These are phyloP conservation scores for Cryptococcus hybrid DNA, from an alignment of 1,284 basidiomycete species.

Conservation along the genomic window DNA sequence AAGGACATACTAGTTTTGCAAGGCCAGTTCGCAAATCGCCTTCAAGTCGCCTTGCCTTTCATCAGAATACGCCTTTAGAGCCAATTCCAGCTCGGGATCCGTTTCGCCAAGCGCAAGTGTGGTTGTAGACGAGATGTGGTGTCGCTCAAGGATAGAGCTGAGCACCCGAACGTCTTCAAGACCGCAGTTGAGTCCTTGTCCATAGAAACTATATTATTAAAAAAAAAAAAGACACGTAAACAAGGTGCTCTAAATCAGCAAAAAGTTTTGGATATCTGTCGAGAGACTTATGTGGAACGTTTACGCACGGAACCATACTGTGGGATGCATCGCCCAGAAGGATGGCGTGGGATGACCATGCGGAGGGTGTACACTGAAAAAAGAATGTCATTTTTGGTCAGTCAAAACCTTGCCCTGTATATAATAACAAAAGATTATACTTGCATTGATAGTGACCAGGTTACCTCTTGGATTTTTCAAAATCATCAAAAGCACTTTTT, in stretches of 20 bases:
- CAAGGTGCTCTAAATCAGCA: background rate
- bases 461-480: slow-evolving; percentile 81
- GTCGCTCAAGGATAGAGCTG: slow-evolving; percentile 67
- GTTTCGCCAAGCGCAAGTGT: slow-evolving; percentile 34
- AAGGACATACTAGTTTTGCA: slow-evolving; percentile 95
- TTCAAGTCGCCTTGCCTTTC: slow-evolving; percentile 81
- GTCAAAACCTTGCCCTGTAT: slow-evolving; percentile 1
- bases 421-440: slow-evolving; percentile 11
- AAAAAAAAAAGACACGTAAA: background rate
- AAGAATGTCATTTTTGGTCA: background rate
- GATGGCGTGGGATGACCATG: slow-evolving; percentile 82
- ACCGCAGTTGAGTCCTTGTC: slow-evolving; percentile 96
- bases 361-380: slow-evolving; percentile 64
- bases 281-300: background rate
- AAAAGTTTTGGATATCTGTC: background rate
- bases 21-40: slow-evolving; percentile 86
- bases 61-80: slow-evolving; percentile 73
- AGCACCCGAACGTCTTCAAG: slow-evolving; percentile 95
- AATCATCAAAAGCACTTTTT: slow-evolving; percentile 71
- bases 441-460: slow-evolving; percentile 86
- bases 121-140: slow-evolving; percentile 57
- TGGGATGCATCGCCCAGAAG: slow-evolving; percentile 94
- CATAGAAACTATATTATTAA: slow-evolving; percentile 73
- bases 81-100: slow-evolving; percentile 59
- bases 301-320: slow-evolving; percentile 70